These are phyloP conservation scores for Colletotrichum camelliae DNA, from an alignment of 2,329 filamentous ascomycete species.

Conservation along the genomic window DNA sequence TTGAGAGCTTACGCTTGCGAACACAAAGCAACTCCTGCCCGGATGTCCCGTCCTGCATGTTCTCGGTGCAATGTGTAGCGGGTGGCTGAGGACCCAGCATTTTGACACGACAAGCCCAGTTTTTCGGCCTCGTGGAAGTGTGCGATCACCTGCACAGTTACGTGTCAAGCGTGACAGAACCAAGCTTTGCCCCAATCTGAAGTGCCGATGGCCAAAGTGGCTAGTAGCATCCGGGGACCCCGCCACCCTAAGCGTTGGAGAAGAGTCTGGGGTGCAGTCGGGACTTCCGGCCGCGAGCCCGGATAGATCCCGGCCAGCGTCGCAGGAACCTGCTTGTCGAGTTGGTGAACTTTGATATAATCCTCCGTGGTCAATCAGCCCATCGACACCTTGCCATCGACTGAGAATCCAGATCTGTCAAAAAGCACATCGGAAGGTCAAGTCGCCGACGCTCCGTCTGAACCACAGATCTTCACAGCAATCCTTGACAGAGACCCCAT, in stretches of 20 bases:
- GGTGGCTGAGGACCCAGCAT: not conserved
- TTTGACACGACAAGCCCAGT: not conserved
- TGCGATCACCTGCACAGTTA: not conserved
- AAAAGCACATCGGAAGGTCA: not conserved
- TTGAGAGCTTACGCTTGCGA: not conserved
- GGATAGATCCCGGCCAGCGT: constrained; percentile 9
- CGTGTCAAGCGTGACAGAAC: not conserved
- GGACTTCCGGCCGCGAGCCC: constrained; percentile 5
- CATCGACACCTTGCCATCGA: not conserved
- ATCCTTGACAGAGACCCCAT: not conserved
- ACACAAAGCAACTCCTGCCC: not conserved
- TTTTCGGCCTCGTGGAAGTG: not conserved
- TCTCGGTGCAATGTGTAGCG: constrained; percentile 1
- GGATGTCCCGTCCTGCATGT: not conserved
- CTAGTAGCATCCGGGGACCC: constrained; percentile 14
- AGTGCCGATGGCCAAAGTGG: not conserved
- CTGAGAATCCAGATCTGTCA: not conserved
- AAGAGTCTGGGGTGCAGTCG: constrained; percentile 17
- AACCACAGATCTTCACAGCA: not conserved
- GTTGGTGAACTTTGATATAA: constrained; percentile 18
- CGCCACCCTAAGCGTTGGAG: not conserved
- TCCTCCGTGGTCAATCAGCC: not conserved
- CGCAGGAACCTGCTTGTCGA: not conserved
- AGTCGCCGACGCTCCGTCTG: constrained; percentile 9
- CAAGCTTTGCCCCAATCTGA: not conserved